Evolutionary conservation across 805 yeast species (phyloP).

Genomic region (Yueomyces sp.): DNA sequence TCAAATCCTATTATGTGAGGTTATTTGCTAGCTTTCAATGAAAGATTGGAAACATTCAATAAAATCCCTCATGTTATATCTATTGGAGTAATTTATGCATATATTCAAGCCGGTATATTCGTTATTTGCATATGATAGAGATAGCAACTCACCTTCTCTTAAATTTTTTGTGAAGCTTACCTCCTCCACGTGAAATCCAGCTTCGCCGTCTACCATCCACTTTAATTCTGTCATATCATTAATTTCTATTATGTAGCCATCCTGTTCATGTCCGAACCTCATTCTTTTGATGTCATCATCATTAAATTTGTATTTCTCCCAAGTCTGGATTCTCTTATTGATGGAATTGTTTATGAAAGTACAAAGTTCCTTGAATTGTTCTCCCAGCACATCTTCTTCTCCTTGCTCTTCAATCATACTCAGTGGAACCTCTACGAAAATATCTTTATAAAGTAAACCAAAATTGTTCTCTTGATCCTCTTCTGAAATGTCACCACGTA

Average conservation of each 20-base stretch:
- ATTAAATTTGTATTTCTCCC: conserved; percentile 13
- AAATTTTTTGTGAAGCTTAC: conserved; percentile 14
- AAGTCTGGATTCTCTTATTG: conserved; percentile 8
- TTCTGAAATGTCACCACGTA: not conserved
- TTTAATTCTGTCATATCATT: conserved; percentile 13
- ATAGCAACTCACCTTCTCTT: conserved; percentile 12
- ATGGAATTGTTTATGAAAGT: conserved; percentile 9
- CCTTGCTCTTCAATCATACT: conserved; percentile 9
- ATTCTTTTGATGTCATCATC: conserved; percentile 20
- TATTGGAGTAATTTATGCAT: conserved; percentile 18
- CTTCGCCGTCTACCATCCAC: conserved; percentile 1
- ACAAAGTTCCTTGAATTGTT: conserved; percentile 14
- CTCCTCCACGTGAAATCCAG: conserved; percentile 5
- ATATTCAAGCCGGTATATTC: conserved; percentile 14
- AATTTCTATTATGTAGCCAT: conserved; percentile 12
- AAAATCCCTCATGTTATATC: conserved; percentile 15
- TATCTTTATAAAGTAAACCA: conserved; percentile 16
- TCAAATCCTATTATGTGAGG: too few species aligned
- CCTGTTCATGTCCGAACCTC: conserved; percentile 10
- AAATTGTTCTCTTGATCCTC: conserved; percentile 1
- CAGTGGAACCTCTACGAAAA: conserved; percentile 16
- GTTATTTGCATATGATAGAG: conserved; percentile 14
- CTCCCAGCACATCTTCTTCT: conserved; percentile 11
- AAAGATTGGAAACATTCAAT: conserved; percentile 19
- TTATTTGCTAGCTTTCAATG: conserved; percentile 6